Conservation (phyloP, 306 rosid species). For the Lagenaria siceraria region DNA sequence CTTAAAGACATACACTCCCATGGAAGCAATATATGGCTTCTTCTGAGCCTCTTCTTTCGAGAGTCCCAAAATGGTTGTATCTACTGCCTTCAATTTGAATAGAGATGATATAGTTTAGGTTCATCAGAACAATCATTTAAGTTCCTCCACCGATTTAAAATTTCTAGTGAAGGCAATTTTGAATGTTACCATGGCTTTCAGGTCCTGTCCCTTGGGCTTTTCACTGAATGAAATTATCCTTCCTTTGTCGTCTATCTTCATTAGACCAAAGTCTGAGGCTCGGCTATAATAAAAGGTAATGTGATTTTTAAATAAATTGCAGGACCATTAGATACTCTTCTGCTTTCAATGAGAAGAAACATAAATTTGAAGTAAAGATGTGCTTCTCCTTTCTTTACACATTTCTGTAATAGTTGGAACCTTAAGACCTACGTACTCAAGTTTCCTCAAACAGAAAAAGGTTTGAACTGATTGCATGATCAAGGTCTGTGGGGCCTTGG, state of each 20-base stretch:
- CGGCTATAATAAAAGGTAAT: slow-evolving; percentile 43
- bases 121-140: neutral
- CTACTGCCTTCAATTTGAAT: slow-evolving; percentile 40
- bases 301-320: neutral
- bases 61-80: slow-evolving; percentile 87
- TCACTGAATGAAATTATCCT: slow-evolving; percentile 55
- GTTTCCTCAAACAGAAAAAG: neutral
- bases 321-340: neutral
- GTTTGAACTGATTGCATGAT: neutral
- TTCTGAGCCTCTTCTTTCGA: slow-evolving; percentile 59
- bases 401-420: neutral
- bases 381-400: neutral
- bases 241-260: slow-evolving; percentile 86
- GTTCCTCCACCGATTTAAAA: neutral
- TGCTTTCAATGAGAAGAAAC: neutral
- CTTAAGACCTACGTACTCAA: neutral
- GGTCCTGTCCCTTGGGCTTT: slow-evolving; percentile 70
- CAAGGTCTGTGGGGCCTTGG: neutral
- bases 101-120: slow-evolving; percentile 18
- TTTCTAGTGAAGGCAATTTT: neutral
- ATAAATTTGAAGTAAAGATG: neutral
- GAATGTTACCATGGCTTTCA: slow-evolving; percentile 69
- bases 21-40: slow-evolving; percentile 95
- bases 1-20: slow-evolving; percentile 97
- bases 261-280: slow-evolving; percentile 97